A percentile compares a stretch with the other conserved stretches of the same genome.
These are phyloP conservation scores for Fistulina hepatica DNA, from an alignment of 1,284 basidiomycete genomes.

Conservation along the genomic window DNA sequence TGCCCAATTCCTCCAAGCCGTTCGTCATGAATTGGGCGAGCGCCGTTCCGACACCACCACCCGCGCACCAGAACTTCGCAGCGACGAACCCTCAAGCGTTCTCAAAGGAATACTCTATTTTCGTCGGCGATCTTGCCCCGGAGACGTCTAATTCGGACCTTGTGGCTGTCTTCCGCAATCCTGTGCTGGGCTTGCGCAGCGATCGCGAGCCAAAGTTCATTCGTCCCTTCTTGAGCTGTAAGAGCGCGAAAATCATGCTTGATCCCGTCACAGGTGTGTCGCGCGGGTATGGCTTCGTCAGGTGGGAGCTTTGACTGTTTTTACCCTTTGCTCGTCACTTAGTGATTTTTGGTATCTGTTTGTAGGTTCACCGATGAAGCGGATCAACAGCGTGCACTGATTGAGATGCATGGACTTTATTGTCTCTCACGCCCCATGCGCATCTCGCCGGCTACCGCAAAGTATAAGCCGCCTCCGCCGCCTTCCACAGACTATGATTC, in stretches of 20 bases:
- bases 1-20: constrained; percentile 70
- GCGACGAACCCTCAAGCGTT: too few species aligned
- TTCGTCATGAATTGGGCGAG: constrained; percentile 78
- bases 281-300: constrained; percentile 81
- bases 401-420: constrained; percentile 84
- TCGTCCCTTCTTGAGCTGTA: constrained; percentile 76
- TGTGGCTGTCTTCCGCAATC: constrained; percentile 79
- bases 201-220: constrained; percentile 78
- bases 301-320: constrained; percentile 32
- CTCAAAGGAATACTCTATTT: constrained; percentile 80
- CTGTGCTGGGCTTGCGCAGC: constrained; percentile 68
- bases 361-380: constrained; percentile 73
- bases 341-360: too few species aligned
- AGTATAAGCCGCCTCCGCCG: constrained; percentile 65
- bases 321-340: background rate
- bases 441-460: constrained; percentile 81
- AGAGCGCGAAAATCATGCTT: constrained; percentile 89
- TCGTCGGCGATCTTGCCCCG: constrained; percentile 82
- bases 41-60: too few species aligned
- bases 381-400: constrained; percentile 78
- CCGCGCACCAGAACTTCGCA: too few species aligned
- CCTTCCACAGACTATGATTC: too few species aligned
- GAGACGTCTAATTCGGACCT: constrained; percentile 86
- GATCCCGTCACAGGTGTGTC: constrained; percentile 84
- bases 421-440: constrained; percentile 81